These are phyloP conservation scores for Zangia roseola DNA, from an alignment of 768 basidiomycete species.

Conservation along the genomic window DNA sequence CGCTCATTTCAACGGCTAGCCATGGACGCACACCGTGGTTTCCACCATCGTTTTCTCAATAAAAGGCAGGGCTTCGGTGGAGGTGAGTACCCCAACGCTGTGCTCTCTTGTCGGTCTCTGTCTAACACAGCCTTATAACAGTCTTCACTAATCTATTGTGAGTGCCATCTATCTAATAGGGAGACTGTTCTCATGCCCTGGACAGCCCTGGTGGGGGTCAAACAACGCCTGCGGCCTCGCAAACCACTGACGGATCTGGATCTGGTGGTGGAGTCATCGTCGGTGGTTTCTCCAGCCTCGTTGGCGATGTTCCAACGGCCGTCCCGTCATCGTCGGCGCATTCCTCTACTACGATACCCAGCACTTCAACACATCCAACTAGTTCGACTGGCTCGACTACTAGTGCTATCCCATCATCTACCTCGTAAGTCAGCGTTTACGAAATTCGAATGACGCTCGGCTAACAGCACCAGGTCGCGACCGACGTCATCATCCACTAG, in stretches of 20 bases:
- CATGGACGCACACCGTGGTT: constrained; percentile 20
- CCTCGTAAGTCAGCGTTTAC: constrained; percentile 23
- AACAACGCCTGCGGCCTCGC: constrained; percentile 1
- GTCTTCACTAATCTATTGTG: constrained; percentile 23
- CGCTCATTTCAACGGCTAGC: constrained; percentile 13
- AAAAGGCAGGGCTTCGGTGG: constrained; percentile 29
- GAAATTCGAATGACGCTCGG: not conserved
- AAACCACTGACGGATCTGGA: not conserved
- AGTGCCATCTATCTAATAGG: constrained; percentile 1
- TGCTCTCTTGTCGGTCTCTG: not conserved
- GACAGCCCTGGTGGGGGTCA: constrained; percentile 5
- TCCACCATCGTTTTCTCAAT: constrained; percentile 17
- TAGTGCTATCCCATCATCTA: constrained; percentile 7
- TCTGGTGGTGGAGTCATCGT: constrained; percentile 4
- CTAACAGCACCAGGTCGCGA: constrained; percentile 8
- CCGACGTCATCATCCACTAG: constrained; percentile 12
- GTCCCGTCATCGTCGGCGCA: constrained; percentile 16
- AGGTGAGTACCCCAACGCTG: constrained; percentile 21
- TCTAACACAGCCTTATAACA: constrained; percentile 7
- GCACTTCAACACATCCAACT: constrained; percentile 18
- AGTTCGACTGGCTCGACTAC: constrained; percentile 28
- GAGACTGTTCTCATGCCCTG: not conserved
- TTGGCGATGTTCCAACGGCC: constrained; percentile 11
- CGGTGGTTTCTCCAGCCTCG: constrained; percentile 14
- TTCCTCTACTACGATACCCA: constrained; percentile 17